Conservation (phyloP, 1,284 basidiomycete genomes). For the Ganoderma boninense region DNA sequence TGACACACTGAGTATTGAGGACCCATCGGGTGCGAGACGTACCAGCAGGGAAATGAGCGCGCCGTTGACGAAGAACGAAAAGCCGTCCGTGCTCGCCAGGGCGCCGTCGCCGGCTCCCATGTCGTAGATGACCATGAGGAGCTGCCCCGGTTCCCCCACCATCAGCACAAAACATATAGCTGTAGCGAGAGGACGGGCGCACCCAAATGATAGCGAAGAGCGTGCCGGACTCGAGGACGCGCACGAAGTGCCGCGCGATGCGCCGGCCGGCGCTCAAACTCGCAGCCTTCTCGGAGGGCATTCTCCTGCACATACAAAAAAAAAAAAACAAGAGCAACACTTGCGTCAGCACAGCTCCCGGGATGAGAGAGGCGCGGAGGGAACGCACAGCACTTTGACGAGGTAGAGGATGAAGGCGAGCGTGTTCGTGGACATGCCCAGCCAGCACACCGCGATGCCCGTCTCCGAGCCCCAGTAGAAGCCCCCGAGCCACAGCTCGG, state of each 20-base stretch:
- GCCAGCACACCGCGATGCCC: not conserved
- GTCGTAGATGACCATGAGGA: not conserved
- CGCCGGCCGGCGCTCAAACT: not conserved
- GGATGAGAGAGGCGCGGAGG: not conserved
- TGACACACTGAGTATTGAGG: not conserved
- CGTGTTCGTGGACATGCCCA: not conserved
- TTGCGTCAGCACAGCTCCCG: too few relatives aligned
- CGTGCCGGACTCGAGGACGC: not conserved
- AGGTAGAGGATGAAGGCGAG: conserved; percentile 4
- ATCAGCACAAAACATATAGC: not conserved
- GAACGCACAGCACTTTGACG: conserved; percentile 7
- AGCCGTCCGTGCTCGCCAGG: not conserved
- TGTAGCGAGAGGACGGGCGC: not conserved
- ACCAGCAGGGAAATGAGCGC: conserved; percentile 1
- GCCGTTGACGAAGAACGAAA: conserved; percentile 9
- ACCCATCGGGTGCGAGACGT: not conserved
- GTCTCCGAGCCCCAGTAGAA: not conserved
- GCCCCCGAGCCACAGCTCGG: not conserved
- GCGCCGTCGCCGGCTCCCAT: not conserved
- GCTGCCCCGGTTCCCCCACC: not conserved
- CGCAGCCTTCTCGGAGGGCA: not conserved
- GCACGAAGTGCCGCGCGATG: conserved; percentile 1
- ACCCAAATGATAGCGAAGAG: conserved; percentile 8
- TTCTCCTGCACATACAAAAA: not conserved
- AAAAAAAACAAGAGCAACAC: too few relatives aligned